phyloP scores from a whole-genome alignment of 495 filamentous ascomycete genomes.

The Talaromyces proteolyticus region DNA sequence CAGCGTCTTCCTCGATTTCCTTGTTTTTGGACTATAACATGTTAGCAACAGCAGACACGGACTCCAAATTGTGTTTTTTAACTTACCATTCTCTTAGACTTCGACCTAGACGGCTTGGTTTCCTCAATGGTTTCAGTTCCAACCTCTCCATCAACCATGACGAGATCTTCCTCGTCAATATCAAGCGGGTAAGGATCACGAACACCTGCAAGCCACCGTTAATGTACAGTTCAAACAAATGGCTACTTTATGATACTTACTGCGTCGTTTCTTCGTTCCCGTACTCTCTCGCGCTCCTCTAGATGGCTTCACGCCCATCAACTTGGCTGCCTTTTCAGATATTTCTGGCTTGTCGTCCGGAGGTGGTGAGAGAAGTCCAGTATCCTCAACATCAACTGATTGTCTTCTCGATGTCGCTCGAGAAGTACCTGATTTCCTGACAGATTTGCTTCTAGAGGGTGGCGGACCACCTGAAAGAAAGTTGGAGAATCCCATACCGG shows the following conservation, averaged over 20 bases:
- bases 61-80: background rate
- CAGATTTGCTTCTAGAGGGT: conserved; percentile 44
- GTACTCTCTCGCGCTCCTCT: conserved; percentile 29
- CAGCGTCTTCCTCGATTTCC: conserved; percentile 34
- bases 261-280: conserved; percentile 29
- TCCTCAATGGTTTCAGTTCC: conserved; percentile 32
- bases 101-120: conserved; percentile 28
- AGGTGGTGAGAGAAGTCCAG: conserved; percentile 45
- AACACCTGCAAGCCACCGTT: conserved; percentile 22
- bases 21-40: conserved; percentile 9
- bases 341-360: conserved; percentile 43
- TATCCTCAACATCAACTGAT: conserved; percentile 44
- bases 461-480: conserved; percentile 46
- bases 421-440: conserved; percentile 31
- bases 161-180: conserved; percentile 52
- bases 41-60: background rate
- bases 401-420: conserved; percentile 37
- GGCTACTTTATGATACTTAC: conserved; percentile 19
- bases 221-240: background rate
- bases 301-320: conserved; percentile 46
- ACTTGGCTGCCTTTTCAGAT: conserved; percentile 51
- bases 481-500: conserved; percentile 40
- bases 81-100: conserved; percentile 32
- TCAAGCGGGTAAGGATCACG: conserved; percentile 56
- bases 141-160: conserved; percentile 45